A percentile compares a stretch with the other conserved stretches of the same genome.
phyloP scores from a whole-genome alignment of 2,329 filamentous ascomycete genomes.

The Pseudonectria foliicola region DNA sequence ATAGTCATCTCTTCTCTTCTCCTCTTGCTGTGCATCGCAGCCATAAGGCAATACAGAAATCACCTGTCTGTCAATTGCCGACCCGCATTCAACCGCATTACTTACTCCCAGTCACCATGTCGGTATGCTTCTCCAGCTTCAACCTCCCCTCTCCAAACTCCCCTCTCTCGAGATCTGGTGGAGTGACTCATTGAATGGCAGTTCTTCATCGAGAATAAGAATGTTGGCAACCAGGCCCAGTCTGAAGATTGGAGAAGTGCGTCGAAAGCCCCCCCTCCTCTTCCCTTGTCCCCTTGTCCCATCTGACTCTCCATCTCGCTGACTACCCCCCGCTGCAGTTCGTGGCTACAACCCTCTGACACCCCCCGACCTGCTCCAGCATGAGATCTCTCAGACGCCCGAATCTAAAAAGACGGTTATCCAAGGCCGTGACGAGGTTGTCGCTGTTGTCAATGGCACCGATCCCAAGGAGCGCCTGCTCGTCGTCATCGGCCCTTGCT shows the following conservation, averaged over 20 bases:
- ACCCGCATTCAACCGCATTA: no score
- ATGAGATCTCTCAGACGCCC: slow-evolving; percentile 67
- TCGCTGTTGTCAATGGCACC: slow-evolving; percentile 61
- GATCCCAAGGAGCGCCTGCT: slow-evolving; percentile 54
- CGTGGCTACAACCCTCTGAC: slow-evolving; percentile 91
- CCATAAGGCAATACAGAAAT: no score
- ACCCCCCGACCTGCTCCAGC: slow-evolving; percentile 87
- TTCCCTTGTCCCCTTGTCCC: background rate
- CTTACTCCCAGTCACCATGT: slow-evolving; percentile 14
- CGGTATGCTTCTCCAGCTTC: slow-evolving; percentile 16
- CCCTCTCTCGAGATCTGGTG: slow-evolving; percentile 5
- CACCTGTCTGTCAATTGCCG: no score
- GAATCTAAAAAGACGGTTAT: slow-evolving; percentile 55
- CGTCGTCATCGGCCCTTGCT: slow-evolving; percentile 89
- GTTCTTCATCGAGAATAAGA: slow-evolving; percentile 73
- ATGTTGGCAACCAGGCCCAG: slow-evolving; percentile 65
- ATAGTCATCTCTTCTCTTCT: slow-evolving; percentile 2
- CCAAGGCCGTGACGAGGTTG: slow-evolving; percentile 54
- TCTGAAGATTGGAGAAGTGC: slow-evolving; percentile 80
- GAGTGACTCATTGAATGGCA: slow-evolving; percentile 24
- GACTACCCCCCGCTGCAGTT: slow-evolving; percentile 41
- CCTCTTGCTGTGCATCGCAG: no score
- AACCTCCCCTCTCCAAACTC: slow-evolving; percentile 5
- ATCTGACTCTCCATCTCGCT: slow-evolving; percentile 2
- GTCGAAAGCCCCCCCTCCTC: no score